Conservation (phyloP, 83 land plant species). For the Picea mariana region DNA sequence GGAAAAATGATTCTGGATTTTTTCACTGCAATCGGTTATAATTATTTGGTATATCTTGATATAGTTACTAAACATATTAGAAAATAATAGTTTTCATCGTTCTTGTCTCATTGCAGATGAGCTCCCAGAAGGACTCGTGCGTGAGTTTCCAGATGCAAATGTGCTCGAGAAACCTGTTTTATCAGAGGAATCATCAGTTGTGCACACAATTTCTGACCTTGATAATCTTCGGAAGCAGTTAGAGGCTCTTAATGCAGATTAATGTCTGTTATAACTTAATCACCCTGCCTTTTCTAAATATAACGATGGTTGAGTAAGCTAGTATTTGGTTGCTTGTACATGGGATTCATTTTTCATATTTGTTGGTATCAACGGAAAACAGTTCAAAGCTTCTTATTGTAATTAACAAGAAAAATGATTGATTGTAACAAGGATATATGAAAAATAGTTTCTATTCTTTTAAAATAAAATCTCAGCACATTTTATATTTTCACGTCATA, state of each 20-base stretch:
- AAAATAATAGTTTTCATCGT: neutral
- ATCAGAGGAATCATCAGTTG: constrained; percentile 7
- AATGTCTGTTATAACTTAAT: neutral
- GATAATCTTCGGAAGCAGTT: constrained; percentile 73
- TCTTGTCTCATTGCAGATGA: constrained; percentile 34
- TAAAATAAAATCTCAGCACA: too few species aligned
- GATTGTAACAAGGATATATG: neutral
- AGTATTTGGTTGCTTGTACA: neutral
- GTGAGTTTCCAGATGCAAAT: constrained; percentile 78
- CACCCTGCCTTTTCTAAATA: neutral
- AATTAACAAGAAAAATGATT: neutral
- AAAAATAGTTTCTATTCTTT: neutral
- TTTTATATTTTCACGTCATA: too few species aligned
- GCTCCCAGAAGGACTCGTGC: constrained; percentile 63
- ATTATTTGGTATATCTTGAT: neutral
- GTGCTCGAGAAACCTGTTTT: constrained; percentile 18
- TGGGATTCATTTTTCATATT: too few species aligned
- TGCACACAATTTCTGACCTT: constrained; percentile 44
- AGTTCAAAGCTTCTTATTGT: neutral
- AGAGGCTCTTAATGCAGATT: constrained; percentile 64
- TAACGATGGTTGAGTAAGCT: neutral
- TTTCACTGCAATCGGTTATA: neutral
- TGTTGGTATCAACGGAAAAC: neutral
- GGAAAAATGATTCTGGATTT: neutral
- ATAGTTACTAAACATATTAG: neutral